Evolutionary conservation across 352 stramenopile genomes (phyloP), one percentile per base, ranked within the genome.

Genomic region (Globisporangium carolinianum): DNA sequence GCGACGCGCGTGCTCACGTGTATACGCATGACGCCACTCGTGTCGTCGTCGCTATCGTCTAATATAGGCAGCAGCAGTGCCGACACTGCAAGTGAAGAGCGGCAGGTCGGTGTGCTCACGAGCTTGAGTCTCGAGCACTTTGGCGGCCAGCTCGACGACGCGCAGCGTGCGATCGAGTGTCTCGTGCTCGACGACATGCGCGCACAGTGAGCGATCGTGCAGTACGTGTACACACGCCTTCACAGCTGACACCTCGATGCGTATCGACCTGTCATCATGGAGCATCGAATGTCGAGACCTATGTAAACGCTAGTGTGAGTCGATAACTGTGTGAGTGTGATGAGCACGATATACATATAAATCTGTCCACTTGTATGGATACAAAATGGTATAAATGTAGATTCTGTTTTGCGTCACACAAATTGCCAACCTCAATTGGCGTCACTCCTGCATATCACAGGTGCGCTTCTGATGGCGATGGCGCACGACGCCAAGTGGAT

Each of bases 91-190:
- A 42, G 46, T 35, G 46, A 62, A 60, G 58, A 61, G 8, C 57
- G 61, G 4, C 64, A 69, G 50, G 67, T 69, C 10, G 67, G 64
- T 0, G 5, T 71, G 32, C 58, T 75, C 12, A 69, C 64, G 45
- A 68, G 66, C 36, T 55, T 75, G 43, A 55, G 58, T 5, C 67
- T 75, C 45, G 64, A 72, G 36, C 67, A 72, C 47, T 75, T 69
- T 46, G 64, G 62, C 7, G 61, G 65, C 32, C 67, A 75, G 35
- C 52, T 74, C 9, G 67, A 71, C 58, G 47, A 62, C 11, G 67
- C 64, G 6, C 64, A 72, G 8, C 57, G 71, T 12, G 67, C 51
- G 6, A 72, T 75, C 43, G 67, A 75, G 58, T 67, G 47, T n/a
- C 55, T 75, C 41, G 36, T 68, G 8, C 53, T 74, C 1, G 63